Base-by-base conservation (phyloP, 371 early-diverging fungal species). In the Mortierella sp. region DNA sequence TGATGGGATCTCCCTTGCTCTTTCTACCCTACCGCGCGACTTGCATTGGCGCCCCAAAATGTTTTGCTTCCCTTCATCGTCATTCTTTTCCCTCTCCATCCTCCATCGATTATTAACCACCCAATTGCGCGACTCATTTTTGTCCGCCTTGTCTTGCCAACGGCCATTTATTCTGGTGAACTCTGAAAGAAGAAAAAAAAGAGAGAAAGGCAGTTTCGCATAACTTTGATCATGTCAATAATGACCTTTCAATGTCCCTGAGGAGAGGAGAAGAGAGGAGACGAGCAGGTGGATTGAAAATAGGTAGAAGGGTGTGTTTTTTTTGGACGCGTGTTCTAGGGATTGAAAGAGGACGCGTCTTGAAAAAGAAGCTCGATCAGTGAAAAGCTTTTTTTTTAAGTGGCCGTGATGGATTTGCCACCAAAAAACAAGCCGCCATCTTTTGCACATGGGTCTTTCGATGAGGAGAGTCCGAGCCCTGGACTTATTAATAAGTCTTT, bases 21-120 rank as follows among this genome's bases (percentile, higher is more conserved):
- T 31, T 31, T 6, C 19, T 19, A 31, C 34, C 61, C 61, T 61
- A 61, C 61, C 61, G 61, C 61, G 19, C 31, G 5, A 61, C 61
- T 61, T 61, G 61, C 61, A 61, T 61, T 61, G 61, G 31, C 5
- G 54, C 54, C 57, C 26, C 61, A 61, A 61, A 16, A 61, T 61
- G 61, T 61, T 31, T 61, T 19, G 11, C 48, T 50, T 28, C 61
- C 13, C 28, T 57, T 11, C 61, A 19, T 19, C 34, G 34, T 61
- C 61, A 31, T 31, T 28, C 57, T 14, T 10, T 24, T 8, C 3
- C 13, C 8, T n/a, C n/a, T 55, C n/a, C 28, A 13, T 61, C 11
- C 57, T 14, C 50, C 48, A 46, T 8, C 13, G 48, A 46, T 1
- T 8, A 55, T 55, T 26, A 40, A 26, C 57, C 57, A 26, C 28